Percentiles rank a stretch among this genome's conserved stretches.
phyloP scores from a whole-genome alignment of 768 basidiomycete genomes.

The Lactifluus piperatus region DNA sequence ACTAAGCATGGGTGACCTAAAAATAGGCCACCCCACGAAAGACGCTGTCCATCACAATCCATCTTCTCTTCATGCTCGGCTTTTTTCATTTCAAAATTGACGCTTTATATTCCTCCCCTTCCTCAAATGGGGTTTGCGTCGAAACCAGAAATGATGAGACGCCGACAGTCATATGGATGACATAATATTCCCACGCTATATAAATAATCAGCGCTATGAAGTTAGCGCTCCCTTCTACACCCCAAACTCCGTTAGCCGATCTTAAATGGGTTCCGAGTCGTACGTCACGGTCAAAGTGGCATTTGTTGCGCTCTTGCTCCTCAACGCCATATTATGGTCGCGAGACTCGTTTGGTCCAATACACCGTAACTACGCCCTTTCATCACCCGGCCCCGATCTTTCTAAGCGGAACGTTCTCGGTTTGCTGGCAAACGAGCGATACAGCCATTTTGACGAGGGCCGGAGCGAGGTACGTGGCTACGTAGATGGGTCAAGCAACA shows the following conservation, averaged over 20 bases:
- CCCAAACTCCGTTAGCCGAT: neutral
- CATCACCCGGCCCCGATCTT: neutral
- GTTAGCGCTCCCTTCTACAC: neutral
- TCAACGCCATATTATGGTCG: constrained; percentile 62
- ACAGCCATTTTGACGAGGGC: neutral
- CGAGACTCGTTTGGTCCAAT: constrained; percentile 27
- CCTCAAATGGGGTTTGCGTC: no score
- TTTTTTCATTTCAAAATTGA: no score
- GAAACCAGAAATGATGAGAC: neutral
- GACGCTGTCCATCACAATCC: no score
- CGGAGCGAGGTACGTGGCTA: constrained; percentile 14
- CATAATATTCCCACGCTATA: constrained; percentile 1
- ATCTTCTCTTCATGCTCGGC: no score
- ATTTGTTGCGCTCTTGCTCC: constrained; percentile 42
- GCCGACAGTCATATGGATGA: neutral
- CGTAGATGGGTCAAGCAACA: neutral
- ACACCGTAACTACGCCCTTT: constrained; percentile 9
- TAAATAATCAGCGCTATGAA: neutral
- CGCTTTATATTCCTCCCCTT: neutral
- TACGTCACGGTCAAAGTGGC: constrained; percentile 37
- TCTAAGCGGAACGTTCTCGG: constrained; percentile 5
- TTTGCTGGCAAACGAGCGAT: neutral
- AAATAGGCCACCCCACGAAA: no score
- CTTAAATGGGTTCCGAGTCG: constrained; percentile 26
- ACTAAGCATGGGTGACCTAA: neutral